A percentile compares a stretch with the other conserved stretches of the same genome.
Conservation (phyloP, 139 green algal genomes). For the Gonium pectorale region DNA sequence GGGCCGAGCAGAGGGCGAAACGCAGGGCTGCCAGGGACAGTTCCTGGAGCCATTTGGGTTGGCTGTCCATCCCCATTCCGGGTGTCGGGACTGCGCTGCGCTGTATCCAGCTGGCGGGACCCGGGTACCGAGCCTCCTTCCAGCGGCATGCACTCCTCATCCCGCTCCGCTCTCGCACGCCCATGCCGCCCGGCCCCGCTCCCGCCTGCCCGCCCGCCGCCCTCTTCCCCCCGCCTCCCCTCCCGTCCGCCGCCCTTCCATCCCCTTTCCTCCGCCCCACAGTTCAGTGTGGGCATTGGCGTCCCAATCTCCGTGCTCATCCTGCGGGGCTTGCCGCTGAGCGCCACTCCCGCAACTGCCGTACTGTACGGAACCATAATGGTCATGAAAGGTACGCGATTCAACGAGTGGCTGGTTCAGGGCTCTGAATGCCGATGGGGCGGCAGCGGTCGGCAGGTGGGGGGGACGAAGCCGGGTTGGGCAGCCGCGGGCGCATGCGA, state of each 20-base stretch:
- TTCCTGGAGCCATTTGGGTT: too few species aligned
- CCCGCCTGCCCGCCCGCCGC: neutral
- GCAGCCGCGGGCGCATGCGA: too few species aligned
- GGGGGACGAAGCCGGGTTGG: too few species aligned
- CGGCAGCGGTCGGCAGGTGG: too few species aligned
- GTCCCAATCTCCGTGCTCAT: constrained; percentile 76
- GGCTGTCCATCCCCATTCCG: too few species aligned
- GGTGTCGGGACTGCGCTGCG: too few species aligned
- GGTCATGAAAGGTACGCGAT: constrained; percentile 22
- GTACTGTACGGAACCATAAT: neutral
- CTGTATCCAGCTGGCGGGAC: too few species aligned
- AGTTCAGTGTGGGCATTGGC: constrained; percentile 72
- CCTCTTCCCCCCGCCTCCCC: neutral
- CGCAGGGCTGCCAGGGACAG: too few species aligned
- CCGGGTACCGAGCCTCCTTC: too few species aligned
- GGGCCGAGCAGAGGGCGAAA: too few species aligned
- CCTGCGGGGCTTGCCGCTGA: constrained; percentile 67
- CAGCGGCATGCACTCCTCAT: neutral
- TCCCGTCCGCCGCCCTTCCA: neutral
- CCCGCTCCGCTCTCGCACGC: neutral
- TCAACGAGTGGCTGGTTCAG: too few species aligned
- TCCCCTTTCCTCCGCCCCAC: neutral
- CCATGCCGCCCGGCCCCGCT: neutral
- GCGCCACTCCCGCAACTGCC: neutral
- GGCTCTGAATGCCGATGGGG: too few species aligned